Base-by-base conservation (phyloP, 371 early-diverging fungal species). In the Smittium culicis region DNA sequence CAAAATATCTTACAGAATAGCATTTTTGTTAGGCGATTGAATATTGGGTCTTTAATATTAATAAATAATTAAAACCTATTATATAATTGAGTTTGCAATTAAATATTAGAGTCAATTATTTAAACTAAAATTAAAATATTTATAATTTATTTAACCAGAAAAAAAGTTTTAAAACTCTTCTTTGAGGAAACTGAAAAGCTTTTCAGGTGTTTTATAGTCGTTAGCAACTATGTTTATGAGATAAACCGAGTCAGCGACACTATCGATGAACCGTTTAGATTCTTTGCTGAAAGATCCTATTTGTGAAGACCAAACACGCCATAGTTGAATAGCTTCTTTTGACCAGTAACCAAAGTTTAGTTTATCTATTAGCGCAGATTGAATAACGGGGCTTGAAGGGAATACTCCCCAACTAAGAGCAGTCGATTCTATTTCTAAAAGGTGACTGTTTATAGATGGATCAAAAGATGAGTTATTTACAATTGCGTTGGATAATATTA, bases 351-450 rank as follows among this genome's bases (percentile, higher is more conserved):
- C 79, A 77, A 97, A 96, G 69, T 86, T 88, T 54, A 82, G 85
- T 66, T 83, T 79, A 68, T 94, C 96, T 62, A 96, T 93, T 24
- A 93, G 83, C 11, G 97, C 94, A 0, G 95, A 90, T 73, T 97
- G 95, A 62, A 94, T 84, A 65, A 97, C 90, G 70, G 94, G 92
- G 69, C 90, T 87, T 34, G 92, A 94, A 2, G 95, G 94, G 74
- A 97, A 96, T 29, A 95, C 94, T 56, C 96, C 97, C 97, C 97
- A 97, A 0, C 96, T 94, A 24, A 97, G 88, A 1, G 92, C 93
- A 68, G 91, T 93, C n/a, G 85, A 80, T 0, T 77, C 64, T 74
- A 77, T 56, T 58, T 77, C n/a, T 8, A 14, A 45, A 45, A 8
- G 8, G 20, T 45, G 14, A 45, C 20, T 45, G 20, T 20, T 69